phyloP scores from a whole-genome alignment of 257 asterid species.

The Capsicum rhomboideum region DNA sequence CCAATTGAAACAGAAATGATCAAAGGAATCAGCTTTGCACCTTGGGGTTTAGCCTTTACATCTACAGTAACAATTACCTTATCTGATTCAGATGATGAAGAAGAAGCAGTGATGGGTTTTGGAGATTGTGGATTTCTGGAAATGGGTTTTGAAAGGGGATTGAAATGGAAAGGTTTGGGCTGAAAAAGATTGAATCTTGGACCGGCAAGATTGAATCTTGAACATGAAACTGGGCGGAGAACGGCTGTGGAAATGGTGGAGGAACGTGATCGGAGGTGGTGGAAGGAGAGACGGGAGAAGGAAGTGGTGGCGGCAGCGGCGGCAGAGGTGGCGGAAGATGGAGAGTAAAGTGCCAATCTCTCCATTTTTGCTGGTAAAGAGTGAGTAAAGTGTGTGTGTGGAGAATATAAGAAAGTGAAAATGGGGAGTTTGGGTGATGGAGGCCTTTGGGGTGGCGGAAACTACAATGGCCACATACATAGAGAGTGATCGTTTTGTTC shows the following conservation, averaged over 20 bases:
- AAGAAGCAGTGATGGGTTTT: not conserved
- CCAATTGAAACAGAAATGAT: conserved; percentile 61
- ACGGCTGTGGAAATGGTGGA: conserved; percentile 11
- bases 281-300: conserved; percentile 36
- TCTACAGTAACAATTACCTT: conserved; percentile 4
- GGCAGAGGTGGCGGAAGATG: conserved; percentile 21
- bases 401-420: not conserved
- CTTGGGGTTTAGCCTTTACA: conserved; percentile 26
- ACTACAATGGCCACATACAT: conserved; percentile 19
- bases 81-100: conserved; percentile 7
- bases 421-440: not conserved
- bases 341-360: conserved; percentile 57
- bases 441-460: conserved; percentile 6
- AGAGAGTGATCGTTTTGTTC: not conserved
- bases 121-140: not conserved
- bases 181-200: conserved; percentile 2
- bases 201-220: conserved; percentile 3
- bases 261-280: conserved; percentile 33
- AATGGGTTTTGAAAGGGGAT: conserved; percentile 1
- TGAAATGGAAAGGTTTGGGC: conserved; percentile 12
- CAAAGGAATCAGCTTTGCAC: conserved; percentile 66
- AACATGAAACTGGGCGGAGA: conserved; percentile 22
- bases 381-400: not conserved
- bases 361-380: conserved; percentile 33
- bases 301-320: conserved; percentile 26